These are phyloP conservation scores for Rubia occidens DNA, from an alignment of 305 asterid species.

Conservation along the genomic window DNA sequence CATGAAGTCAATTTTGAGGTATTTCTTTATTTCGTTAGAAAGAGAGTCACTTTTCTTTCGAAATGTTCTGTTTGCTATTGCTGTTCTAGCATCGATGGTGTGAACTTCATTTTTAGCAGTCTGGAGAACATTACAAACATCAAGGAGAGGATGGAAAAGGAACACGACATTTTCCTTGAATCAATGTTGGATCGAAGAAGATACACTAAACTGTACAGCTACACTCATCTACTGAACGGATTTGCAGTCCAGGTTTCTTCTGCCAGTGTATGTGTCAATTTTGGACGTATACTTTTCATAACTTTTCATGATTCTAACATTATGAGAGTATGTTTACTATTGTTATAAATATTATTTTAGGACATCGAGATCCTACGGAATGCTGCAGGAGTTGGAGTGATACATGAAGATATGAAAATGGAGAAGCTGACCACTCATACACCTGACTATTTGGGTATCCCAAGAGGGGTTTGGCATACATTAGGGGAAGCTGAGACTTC, in stretches of 20 bases:
- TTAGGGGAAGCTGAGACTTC: conserved; percentile 43
- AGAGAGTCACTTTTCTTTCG: not conserved
- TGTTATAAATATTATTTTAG: conserved; percentile 21
- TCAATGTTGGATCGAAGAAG: conserved; percentile 32
- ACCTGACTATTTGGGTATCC: conserved; percentile 49
- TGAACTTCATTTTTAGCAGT: conserved; percentile 20
- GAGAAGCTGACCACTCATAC: conserved; percentile 55
- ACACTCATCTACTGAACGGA: conserved; percentile 55
- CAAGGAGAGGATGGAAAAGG: conserved; percentile 31
- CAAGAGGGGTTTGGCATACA: conserved; percentile 42
- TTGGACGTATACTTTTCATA: not conserved
- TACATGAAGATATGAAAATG: conserved; percentile 49
- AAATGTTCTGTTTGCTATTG: conserved; percentile 3
- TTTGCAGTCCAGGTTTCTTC: conserved; percentile 40
- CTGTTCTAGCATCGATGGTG: not conserved
- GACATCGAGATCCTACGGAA: conserved; percentile 27
- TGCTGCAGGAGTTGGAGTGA: conserved; percentile 32
- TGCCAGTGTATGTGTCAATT: conserved; percentile 26
- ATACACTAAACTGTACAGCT: conserved; percentile 51
- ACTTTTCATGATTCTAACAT: not conserved
- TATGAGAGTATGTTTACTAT: not conserved
- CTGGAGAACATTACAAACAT: conserved; percentile 22
- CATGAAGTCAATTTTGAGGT: conserved; percentile 14
- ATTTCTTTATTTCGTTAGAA: not conserved
- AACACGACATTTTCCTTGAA: conserved; percentile 45